Evolutionary conservation across 2,329 filamentous ascomycete genomes (phyloP).

Genomic region (Beauveria caledonica): DNA sequence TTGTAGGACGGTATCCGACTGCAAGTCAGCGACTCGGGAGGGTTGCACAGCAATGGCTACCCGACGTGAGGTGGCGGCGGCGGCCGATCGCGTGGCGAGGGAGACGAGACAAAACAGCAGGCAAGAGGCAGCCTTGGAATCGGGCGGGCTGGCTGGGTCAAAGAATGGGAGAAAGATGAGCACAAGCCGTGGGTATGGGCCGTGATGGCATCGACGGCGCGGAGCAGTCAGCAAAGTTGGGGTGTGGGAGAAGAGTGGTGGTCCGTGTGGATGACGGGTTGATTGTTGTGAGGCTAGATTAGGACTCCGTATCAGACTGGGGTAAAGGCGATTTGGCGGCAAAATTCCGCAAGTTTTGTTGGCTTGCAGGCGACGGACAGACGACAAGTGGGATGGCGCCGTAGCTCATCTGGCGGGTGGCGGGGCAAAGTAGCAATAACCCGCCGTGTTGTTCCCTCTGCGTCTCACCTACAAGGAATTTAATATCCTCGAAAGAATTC

Average conservation of each 20-base stretch:
- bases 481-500: too few relatives aligned
- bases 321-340: background rate
- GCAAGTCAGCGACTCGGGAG: background rate
- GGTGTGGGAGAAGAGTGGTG: background rate
- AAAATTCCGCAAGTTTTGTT: too few relatives aligned
- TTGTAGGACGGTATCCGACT: background rate
- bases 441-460: too few relatives aligned
- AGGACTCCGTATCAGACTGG: background rate
- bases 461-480: too few relatives aligned
- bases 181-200: background rate
- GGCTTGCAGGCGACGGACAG: too few relatives aligned
- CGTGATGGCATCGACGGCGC: slow-evolving; percentile 1
- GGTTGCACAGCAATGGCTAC: background rate
- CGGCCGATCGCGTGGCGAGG: background rate
- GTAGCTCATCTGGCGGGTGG: too few relatives aligned
- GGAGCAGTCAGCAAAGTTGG: background rate
- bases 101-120: background rate
- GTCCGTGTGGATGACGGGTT: background rate
- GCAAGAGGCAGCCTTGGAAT: background rate
- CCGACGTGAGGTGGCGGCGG: background rate
- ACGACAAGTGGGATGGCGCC: too few relatives aligned
- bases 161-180: background rate
- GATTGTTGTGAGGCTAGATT: slow-evolving; percentile 5
- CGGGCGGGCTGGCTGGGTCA: background rate
- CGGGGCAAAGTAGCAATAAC: too few relatives aligned